Conservation (phyloP, 2,329 filamentous ascomycete genomes). For the Alternaria conjuncta region DNA sequence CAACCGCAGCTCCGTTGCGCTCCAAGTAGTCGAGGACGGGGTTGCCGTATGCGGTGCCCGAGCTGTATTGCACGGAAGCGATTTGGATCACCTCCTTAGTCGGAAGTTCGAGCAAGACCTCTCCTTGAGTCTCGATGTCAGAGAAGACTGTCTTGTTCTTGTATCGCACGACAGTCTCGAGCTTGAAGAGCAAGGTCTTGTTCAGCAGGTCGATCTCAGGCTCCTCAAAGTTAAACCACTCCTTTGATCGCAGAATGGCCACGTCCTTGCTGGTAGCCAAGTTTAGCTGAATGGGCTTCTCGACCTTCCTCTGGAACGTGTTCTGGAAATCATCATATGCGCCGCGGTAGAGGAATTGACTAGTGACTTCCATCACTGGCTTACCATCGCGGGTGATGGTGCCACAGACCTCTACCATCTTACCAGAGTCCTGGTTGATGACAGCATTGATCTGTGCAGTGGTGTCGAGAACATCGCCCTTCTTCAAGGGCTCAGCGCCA, state of each 20-base stretch:
- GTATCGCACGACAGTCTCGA: conserved; percentile 89
- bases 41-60: conserved; percentile 90
- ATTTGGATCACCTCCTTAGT: conserved; percentile 98
- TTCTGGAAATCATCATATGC: conserved; percentile 93
- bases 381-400: conserved; percentile 85
- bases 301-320: conserved; percentile 97
- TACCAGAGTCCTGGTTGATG: conserved; percentile 96
- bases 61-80: conserved; percentile 94
- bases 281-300: conserved; percentile 93
- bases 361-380: conserved; percentile 97
- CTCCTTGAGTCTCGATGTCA: conserved; percentile 87
- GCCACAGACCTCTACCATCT: conserved; percentile 99
- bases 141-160: conserved; percentile 95
- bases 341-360: conserved; percentile 96
- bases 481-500: conserved; percentile 91
- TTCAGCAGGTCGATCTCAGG: conserved; percentile 85
- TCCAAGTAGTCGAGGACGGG: conserved; percentile 95
- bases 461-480: conserved; percentile 89
- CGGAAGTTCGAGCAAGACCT: conserved; percentile 91
- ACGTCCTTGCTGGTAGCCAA: conserved; percentile 88
- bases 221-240: conserved; percentile 93
- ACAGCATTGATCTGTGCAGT: conserved; percentile 97
- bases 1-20: conserved; percentile 87
- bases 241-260: conserved; percentile 91
- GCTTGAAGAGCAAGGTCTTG: conserved; percentile 93